A percentile compares a stretch with the other conserved stretches of the same genome.
Evolutionary conservation across 176 grass and related monocot genomes (phyloP).

Genomic region (Metroxylon sagu): DNA sequence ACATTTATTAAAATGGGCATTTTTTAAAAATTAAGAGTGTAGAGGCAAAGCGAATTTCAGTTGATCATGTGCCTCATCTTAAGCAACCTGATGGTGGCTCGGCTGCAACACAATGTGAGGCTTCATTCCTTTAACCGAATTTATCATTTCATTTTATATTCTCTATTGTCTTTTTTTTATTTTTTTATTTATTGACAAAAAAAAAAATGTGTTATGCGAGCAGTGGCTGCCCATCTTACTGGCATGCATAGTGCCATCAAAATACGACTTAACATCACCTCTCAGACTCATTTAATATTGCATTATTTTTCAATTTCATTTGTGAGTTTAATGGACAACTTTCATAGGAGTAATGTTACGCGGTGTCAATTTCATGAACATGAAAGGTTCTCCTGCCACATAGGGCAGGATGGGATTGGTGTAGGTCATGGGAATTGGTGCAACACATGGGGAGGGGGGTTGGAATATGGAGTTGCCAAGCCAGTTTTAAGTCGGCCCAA

Average conservation of each 20-base stretch:
- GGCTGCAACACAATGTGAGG: slow-evolving; percentile 93
- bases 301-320: too few relatives aligned
- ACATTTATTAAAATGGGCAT: slow-evolving; percentile 2
- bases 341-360: too few relatives aligned
- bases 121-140: slow-evolving; percentile 19
- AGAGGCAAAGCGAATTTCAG: slow-evolving; percentile 95
- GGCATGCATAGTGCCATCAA: slow-evolving; percentile 99
- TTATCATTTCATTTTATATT: slow-evolving; percentile 3
- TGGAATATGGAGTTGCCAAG: too few relatives aligned
- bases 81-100: slow-evolving; percentile 98
- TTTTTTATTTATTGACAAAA: slow-evolving; percentile 14
- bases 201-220: slow-evolving; percentile 21
- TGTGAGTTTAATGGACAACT: too few relatives aligned
- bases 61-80: slow-evolving; percentile 97
- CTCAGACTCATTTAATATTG: too few relatives aligned
- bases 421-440: too few relatives aligned
- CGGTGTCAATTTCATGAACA: too few relatives aligned
- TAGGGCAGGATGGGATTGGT: too few relatives aligned
- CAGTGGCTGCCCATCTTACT: slow-evolving; percentile 99
- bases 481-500: too few relatives aligned
- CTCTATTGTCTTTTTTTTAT: not conserved
- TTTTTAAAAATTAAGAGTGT: slow-evolving; percentile 53
- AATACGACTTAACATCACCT: slow-evolving; percentile 18
- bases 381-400: too few relatives aligned
- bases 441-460: too few relatives aligned